Base-by-base conservation (phyloP, 2,329 filamentous ascomycete genomes). In the Colletotrichum limetticola region DNA sequence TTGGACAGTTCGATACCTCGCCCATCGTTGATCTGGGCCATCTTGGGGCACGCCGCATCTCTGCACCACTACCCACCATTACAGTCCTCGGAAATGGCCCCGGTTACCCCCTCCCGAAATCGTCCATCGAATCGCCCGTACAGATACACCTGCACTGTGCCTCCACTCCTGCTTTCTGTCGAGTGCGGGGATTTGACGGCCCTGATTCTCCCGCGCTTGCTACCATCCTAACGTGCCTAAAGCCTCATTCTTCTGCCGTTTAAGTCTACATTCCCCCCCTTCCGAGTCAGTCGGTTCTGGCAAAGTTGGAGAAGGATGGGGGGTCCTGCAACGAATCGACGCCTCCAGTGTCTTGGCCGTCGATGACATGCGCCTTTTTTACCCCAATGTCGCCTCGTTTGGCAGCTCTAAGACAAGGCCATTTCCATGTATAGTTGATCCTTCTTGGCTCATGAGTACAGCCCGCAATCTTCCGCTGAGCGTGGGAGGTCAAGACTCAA, bases 111-210 rank as follows among this genome's bases (percentile, higher is more conserved):
- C 52, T 49, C 37, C 68, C 71, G 61, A 35, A 52, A 63, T 74
- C 57, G 26, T 62, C 52, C 55, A 59, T 66, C 66, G 28, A 70
- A 72, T 65, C 55, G 56, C 64, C 35, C 22, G 22, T 52, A 24
- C 37, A 42, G 37, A 42, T 19, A 42, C 35, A 22, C 16, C 62
- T 72, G 68, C 68, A 67, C 57, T 72, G 68, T 68, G 68, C 71
- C 71, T 74, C 71, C 62, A 63, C 68, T 74, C 71, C 71, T 62
- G 71, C 68, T 46, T 72, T 57, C 62, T 72, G 30, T 61, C 61
- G 61, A 73, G 57, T 74, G 71, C 68, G 71, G 71, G 68, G 71
- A 72, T 74, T 72, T 56, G 71, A 64, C 71, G 71, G 68, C 68
- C 68, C 71, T 74, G 71, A 64, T 74, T 68, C 52, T 68, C 68